A percentile compares a stretch with the other conserved stretches of the same genome.
phyloP scores from a whole-genome alignment of 1,139 yeast genomes.

The Sugiyamaella pinicola region DNA sequence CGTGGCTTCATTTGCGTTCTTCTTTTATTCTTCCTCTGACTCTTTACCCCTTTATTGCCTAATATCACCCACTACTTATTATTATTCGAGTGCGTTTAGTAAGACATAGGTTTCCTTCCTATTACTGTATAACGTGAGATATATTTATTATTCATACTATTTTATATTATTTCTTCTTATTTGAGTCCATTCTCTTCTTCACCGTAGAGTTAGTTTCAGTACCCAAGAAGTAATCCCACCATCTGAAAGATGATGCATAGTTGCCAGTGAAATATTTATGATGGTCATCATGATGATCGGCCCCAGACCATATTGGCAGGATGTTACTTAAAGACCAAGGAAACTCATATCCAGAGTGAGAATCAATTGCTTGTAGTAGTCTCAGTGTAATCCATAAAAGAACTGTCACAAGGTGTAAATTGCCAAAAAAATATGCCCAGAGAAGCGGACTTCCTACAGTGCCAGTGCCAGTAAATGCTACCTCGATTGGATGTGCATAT shows the following conservation, averaged over 20 bases:
- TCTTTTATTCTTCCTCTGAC: no score
- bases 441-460: conserved; percentile 91
- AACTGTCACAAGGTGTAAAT: conserved; percentile 81
- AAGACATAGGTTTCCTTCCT: no score
- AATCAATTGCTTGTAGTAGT: conserved; percentile 91
- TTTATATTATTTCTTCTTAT: conserved; percentile 16
- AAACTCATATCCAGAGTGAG: conserved; percentile 96
- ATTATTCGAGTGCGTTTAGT: no score
- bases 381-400: conserved; percentile 86
- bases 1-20: no score
- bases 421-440: conserved; percentile 61
- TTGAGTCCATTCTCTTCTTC: conserved; percentile 22
- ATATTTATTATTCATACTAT: background rate
- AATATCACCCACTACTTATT: no score
- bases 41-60: no score
- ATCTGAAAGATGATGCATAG: conserved; percentile 88
- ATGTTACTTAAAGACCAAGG: conserved; percentile 92
- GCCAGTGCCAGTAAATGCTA: conserved; percentile 85
- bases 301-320: conserved; percentile 96
- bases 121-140: no score
- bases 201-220: conserved; percentile 63
- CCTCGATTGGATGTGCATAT: conserved; percentile 94
- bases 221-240: conserved; percentile 83
- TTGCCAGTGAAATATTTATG: conserved; percentile 93
- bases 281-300: conserved; percentile 96